Evolutionary conservation across 768 basidiomycete species (phyloP).

Genomic region (Phlebiopsis flavidoalba): DNA sequence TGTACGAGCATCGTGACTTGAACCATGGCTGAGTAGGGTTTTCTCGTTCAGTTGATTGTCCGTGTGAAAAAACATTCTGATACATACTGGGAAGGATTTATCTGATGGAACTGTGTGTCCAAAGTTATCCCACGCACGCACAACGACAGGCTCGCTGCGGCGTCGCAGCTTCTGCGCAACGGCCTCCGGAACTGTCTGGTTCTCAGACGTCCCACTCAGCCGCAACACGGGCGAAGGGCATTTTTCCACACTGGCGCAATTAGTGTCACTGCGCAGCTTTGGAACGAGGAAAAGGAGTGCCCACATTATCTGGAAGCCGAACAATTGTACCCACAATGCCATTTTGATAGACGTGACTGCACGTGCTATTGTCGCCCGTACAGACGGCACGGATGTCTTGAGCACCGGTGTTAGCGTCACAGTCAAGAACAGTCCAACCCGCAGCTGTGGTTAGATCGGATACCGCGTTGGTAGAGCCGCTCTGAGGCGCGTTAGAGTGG

Average conservation of each 20-base stretch:
- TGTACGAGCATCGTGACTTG: slow-evolving; percentile 1
- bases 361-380: slow-evolving; percentile 25
- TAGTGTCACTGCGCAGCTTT: too few relatives aligned
- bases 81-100: slow-evolving; percentile 16
- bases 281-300: slow-evolving; percentile 12
- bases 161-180: slow-evolving; percentile 27
- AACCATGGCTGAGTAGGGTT: neutral
- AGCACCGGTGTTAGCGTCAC: slow-evolving; percentile 31
- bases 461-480: slow-evolving; percentile 19
- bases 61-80: too few relatives aligned
- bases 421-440: slow-evolving; percentile 48
- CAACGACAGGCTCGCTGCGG: slow-evolving; percentile 31
- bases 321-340: slow-evolving; percentile 47
- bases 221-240: slow-evolving; percentile 32
- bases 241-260: slow-evolving; percentile 17
- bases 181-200: slow-evolving; percentile 38
- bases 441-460: slow-evolving; percentile 39
- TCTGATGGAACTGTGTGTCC: slow-evolving; percentile 33
- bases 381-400: slow-evolving; percentile 50
- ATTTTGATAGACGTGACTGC: slow-evolving; percentile 35
- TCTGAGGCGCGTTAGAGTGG: neutral
- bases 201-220: slow-evolving; percentile 34
- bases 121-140: slow-evolving; percentile 38
- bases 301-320: slow-evolving; percentile 45
- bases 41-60: neutral